Base-by-base conservation (phyloP, 139 green algal species). In the Picochlorum sp. region DNA sequence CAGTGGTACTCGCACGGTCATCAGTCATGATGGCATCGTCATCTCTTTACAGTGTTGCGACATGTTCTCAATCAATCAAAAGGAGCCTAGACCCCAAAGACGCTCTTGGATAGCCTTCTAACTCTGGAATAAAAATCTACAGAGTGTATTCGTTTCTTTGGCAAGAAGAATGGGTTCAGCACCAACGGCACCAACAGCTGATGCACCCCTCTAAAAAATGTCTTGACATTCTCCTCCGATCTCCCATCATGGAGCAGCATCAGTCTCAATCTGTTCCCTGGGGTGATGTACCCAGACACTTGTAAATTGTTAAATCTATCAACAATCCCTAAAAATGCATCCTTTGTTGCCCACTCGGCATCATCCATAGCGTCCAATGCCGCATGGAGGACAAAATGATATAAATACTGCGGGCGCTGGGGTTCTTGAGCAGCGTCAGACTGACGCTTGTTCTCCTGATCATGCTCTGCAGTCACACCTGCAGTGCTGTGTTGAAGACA, bases 341-440 rank as follows among this genome's bases (percentile, higher is more conserved):
- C 73, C 49, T 85, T 85, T 6, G 79, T 87, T 8, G 60, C 63
- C 88, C 91, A 97, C 60, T 91, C 82, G 11, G 76, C 73, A 41
- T 98, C 91, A 45, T 98, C 90, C 11, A 97, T 83, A 14, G 90
- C 81, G 57, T 98, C 93, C 44, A 97, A 71, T 0, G 93, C 75
- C 0, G 90, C 88, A 58, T 98, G 92, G 54, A 97, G 65, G 4
- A 98, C 89, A 78, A 98, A 98, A 62, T 98, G 87, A 67, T 98
- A 89, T 20, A 98, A 74, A 71, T 98, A 95, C 52, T 93, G 81
- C 2, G 89, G 79, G 45, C 95, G 86, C 68, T 94, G 34, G 9
- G 34, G 34, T 13, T 84, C 71, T 90, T 70, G 30, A 60, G 15
- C 30, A 26, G 18, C 11, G 6, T 54, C 47, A 23, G 21, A 1